phyloP scores from a whole-genome alignment of 2,329 filamentous ascomycete species.

The Microcyclosporella mali region DNA sequence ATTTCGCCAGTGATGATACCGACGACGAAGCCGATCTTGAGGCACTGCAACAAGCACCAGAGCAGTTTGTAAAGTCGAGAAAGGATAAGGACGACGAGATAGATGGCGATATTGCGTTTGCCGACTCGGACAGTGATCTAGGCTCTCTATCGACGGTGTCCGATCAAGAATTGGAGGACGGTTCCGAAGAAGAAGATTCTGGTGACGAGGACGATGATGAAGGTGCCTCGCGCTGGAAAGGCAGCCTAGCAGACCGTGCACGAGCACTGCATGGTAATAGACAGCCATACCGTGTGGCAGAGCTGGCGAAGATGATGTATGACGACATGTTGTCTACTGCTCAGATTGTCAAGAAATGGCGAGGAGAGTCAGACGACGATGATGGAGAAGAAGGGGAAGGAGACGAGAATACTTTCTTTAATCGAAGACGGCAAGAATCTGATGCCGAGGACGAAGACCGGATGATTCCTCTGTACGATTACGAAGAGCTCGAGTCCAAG shows the following conservation, averaged over 20 bases:
- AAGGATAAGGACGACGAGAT: conserved; percentile 43
- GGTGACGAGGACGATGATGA: conserved; percentile 62
- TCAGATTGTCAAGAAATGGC: conserved; percentile 75
- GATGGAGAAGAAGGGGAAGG: conserved; percentile 51
- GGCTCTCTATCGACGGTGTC: conserved; percentile 71
- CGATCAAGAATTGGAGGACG: conserved; percentile 49
- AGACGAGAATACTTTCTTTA: conserved; percentile 59
- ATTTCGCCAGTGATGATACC: conserved; percentile 42
- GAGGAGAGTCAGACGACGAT: conserved; percentile 55
- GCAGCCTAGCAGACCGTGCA: conserved; percentile 72
- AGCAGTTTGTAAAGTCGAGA: conserved; percentile 45
- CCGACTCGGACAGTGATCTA: conserved; percentile 93
- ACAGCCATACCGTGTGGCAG: conserved; percentile 68
- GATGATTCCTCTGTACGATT: conserved; percentile 71
- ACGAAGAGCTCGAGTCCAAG: conserved; percentile 72
- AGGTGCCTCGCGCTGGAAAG: conserved; percentile 76
- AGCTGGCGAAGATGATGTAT: conserved; percentile 85
- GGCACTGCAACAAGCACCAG: conserved; percentile 38
- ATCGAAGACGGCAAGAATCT: conserved; percentile 48
- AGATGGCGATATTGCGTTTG: conserved; percentile 76
- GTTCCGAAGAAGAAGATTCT: conserved; percentile 53
- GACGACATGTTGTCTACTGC: conserved; percentile 68
- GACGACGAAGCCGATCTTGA: conserved; percentile 51
- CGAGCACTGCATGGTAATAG: conserved; percentile 63
- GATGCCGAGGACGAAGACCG: conserved; percentile 61